phyloP scores from a whole-genome alignment of 2,329 filamentous ascomycete genomes.

The Hypoxylon sp. region DNA sequence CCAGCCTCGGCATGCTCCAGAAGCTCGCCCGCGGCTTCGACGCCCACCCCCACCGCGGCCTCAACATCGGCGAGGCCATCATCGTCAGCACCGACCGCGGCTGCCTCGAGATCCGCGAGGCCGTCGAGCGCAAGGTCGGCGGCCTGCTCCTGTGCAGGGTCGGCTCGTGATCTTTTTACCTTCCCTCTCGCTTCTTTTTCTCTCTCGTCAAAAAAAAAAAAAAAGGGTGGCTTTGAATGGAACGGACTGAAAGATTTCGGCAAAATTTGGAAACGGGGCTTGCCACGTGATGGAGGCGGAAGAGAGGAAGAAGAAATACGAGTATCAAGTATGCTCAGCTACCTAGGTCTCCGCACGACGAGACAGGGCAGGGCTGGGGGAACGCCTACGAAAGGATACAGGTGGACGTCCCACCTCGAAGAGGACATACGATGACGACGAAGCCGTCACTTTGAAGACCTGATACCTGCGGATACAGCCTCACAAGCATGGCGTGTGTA shows the following conservation, averaged over 20 bases:
- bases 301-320: not conserved
- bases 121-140: constrained; percentile 80
- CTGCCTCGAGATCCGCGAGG: constrained; percentile 82
- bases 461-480: not conserved
- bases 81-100: constrained; percentile 81
- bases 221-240: no score
- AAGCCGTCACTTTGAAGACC: not conserved
- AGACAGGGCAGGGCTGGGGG: not conserved
- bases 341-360: no score
- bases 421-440: not conserved
- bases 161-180: constrained; percentile 28
- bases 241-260: no score
- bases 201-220: no score
- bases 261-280: no score
- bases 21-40: constrained; percentile 73
- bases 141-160: constrained; percentile 80
- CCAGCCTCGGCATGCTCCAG: constrained; percentile 68
- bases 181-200: not conserved
- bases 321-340: not conserved
- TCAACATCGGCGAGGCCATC: constrained; percentile 83
- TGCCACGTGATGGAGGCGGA: not conserved
- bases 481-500: not conserved
- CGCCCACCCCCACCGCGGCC: constrained; percentile 66
- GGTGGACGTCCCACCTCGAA: not conserved
- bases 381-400: not conserved